Evolutionary conservation across 208 protist genomes (phyloP).

Genomic region (Trypanosoma platydactyli): DNA sequence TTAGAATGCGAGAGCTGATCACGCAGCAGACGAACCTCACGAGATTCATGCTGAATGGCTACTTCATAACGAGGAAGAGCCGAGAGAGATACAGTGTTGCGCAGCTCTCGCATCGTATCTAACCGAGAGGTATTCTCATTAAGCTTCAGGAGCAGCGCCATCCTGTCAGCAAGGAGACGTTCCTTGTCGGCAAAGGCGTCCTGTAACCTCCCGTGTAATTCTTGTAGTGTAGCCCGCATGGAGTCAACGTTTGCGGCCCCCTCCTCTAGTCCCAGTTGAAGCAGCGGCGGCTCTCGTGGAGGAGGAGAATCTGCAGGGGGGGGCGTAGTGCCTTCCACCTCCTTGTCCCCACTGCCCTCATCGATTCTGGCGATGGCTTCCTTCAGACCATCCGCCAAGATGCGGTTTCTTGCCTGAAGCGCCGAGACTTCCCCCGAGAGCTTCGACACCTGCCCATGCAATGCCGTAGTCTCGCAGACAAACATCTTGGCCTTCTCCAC

Average conservation of each 20-base stretch:
- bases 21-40: background rate
- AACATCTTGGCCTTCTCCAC: constrained; percentile 32
- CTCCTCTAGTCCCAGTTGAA: background rate
- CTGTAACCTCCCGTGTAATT: constrained; percentile 33
- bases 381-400: constrained; percentile 38
- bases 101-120: background rate
- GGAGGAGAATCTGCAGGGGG: constrained; percentile 3
- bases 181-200: constrained; percentile 41
- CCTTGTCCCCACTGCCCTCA: constrained; percentile 4
- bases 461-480: constrained; percentile 21
- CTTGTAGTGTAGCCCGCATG: constrained; percentile 29
- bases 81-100: background rate
- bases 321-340: background rate
- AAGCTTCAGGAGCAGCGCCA: background rate
- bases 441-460: constrained; percentile 19
- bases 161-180: constrained; percentile 13
- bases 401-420: constrained; percentile 38
- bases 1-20: background rate
- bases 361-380: constrained; percentile 30
- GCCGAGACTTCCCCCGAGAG: constrained; percentile 27
- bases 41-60: background rate
- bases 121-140: background rate
- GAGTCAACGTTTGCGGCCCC: background rate
- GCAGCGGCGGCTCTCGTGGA: constrained; percentile 5
- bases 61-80: background rate